Conservation (phyloP, 163 green algal species). For the Chlorella variabilis region DNA sequence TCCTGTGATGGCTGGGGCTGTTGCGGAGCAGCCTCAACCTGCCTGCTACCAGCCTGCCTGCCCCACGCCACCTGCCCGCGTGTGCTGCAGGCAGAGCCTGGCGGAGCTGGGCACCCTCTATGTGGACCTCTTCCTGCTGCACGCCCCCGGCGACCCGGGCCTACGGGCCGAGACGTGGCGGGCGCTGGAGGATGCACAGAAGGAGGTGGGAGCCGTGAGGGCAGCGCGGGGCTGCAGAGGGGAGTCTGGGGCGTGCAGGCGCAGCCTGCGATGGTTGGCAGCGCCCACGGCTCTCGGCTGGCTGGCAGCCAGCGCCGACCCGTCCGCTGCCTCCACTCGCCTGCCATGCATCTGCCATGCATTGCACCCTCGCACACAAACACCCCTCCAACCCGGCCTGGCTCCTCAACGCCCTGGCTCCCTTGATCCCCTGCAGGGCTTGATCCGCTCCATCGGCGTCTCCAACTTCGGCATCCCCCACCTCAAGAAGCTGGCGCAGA, state of each 20-base stretch:
- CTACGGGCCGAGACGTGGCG: slow-evolving; percentile 57
- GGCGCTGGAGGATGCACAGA: slow-evolving; percentile 52
- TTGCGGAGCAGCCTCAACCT: too few relatives aligned
- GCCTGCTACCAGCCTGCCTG: not conserved
- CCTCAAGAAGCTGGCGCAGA: slow-evolving; percentile 56
- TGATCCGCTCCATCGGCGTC: slow-evolving; percentile 58
- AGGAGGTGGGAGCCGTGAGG: slow-evolving; percentile 41
- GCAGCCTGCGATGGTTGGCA: too few relatives aligned
- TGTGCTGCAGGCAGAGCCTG: slow-evolving; percentile 28
- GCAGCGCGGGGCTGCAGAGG: not conserved
- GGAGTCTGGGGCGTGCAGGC: not conserved
- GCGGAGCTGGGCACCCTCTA: slow-evolving; percentile 33
- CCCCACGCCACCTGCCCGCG: not conserved
- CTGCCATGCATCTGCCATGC: too few relatives aligned
- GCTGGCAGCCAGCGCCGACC: too few relatives aligned
- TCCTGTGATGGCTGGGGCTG: too few relatives aligned
- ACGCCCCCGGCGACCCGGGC: slow-evolving; percentile 46
- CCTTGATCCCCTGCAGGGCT: slow-evolving; percentile 47
- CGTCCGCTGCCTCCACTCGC: too few relatives aligned
- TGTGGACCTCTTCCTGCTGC: slow-evolving; percentile 65
- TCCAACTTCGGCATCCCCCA: slow-evolving; percentile 62
- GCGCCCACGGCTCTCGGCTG: too few relatives aligned
- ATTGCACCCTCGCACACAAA: too few relatives aligned
- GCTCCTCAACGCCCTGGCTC: not conserved
- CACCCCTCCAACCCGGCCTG: too few relatives aligned